phyloP scores from a whole-genome alignment of 1,284 basidiomycete genomes.

The Fomitiporia mediterranea region DNA sequence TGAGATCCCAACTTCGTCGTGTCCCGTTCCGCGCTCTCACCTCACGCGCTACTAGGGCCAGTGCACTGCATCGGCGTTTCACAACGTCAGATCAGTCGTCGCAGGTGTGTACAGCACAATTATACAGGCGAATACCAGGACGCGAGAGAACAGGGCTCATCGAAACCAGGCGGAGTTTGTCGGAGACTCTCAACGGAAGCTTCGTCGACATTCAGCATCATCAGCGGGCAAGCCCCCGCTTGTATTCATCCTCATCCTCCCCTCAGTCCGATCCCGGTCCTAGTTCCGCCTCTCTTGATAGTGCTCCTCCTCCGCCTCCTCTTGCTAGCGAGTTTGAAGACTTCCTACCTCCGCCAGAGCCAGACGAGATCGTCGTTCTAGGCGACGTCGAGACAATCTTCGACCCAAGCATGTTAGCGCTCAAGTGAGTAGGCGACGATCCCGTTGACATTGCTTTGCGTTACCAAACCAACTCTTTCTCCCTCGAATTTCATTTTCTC shows the following conservation, averaged over 20 bases:
- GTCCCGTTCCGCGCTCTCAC: background rate
- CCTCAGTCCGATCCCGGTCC: background rate
- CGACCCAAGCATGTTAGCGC: background rate
- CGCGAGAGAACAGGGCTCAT: background rate
- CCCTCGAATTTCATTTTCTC: background rate
- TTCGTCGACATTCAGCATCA: constrained; percentile 4
- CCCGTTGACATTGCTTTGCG: background rate
- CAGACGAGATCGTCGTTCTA: background rate
- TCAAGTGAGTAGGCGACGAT: constrained; percentile 10
- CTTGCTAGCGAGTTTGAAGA: background rate
- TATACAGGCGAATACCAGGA: background rate
- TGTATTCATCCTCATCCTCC: constrained; percentile 2
- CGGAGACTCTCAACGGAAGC: constrained; percentile 8
- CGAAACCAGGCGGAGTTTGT: constrained; percentile 15
- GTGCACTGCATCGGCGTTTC: background rate
- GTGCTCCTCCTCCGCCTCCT: background rate
- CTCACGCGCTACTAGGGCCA: background rate
- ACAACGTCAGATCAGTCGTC: background rate
- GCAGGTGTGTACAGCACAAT: background rate
- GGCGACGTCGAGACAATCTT: background rate
- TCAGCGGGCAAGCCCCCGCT: background rate
- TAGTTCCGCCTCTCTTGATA: background rate
- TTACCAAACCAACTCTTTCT: background rate
- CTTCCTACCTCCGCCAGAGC: background rate
- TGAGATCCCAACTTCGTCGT: background rate